Evolutionary conservation across 169 alveolate genomes (phyloP).

Genomic region (Eimeria praecox): DNA sequence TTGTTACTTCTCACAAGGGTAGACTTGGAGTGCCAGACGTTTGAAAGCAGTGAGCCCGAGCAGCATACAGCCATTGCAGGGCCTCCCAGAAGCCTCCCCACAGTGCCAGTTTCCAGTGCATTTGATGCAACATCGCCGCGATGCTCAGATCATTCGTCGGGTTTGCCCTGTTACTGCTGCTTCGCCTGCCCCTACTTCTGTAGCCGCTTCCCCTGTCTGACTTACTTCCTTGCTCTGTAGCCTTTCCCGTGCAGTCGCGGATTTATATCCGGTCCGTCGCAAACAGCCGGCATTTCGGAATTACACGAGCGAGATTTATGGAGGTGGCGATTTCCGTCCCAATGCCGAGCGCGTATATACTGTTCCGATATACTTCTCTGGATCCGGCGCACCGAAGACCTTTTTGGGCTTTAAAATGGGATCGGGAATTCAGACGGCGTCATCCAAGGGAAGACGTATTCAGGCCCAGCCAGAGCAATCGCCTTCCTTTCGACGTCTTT

Average conservation of each 20-base stretch:
- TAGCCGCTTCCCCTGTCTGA: background rate
- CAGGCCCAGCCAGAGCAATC: background rate
- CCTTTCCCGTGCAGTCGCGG: conserved; percentile 4
- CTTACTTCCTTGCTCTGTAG: background rate
- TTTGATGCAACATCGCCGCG: background rate
- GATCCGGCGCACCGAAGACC: conserved; percentile 17
- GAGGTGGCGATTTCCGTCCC: conserved; percentile 20
- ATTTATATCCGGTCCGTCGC: conserved; percentile 63
- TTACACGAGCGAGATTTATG: conserved; percentile 16
- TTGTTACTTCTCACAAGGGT: conserved; percentile 47
- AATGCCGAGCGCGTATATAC: conserved; percentile 57
- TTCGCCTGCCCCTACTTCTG: background rate
- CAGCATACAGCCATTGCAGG: background rate
- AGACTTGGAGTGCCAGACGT: conserved; percentile 58
- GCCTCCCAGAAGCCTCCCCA: background rate
- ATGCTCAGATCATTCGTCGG: background rate
- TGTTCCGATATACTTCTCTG: conserved; percentile 63
- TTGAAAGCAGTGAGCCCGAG: conserved; percentile 29
- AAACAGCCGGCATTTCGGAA: conserved; percentile 33
- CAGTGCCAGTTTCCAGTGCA: background rate
- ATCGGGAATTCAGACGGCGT: background rate
- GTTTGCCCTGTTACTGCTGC: background rate
- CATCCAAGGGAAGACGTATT: background rate
- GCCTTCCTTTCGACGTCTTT: background rate
- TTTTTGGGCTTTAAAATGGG: too few relatives aligned